Base-by-base conservation (phyloP, 2,329 filamentous ascomycete species). In the Phialophora chinensis region DNA sequence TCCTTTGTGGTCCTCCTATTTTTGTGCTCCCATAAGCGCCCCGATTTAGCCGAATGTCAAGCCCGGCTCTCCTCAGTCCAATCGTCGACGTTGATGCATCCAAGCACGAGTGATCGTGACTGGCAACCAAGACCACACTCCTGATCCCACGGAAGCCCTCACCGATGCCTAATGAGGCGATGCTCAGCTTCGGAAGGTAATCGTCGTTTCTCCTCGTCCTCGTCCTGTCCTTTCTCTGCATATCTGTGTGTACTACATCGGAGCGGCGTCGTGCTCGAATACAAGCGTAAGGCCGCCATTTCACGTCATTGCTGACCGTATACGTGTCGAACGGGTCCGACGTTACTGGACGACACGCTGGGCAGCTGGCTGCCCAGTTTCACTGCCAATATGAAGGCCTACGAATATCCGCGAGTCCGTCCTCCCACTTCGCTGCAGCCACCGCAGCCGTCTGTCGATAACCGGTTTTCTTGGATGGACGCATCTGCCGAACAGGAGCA, bases 361-460 rank as follows among this genome's bases (percentile, higher is more conserved):
- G 59, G 60, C 68, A 65, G 62, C 64, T 49, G 63, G 59, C 66
- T 65, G 57, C 61, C 63, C 31, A 25, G 12, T 23, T 57, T 47
- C 33, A 25, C 31, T 47, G 57, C n/a, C 44, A 57, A 65, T 11
- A 70, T 70, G 68, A 70, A 70, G 44, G 35, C 27, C 60, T 69
- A 69, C 38, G 66, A 71, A 60, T 71, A 71, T 62, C 69, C 69
- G 60, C 69, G 64, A 60, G 69, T 71, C 12, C 65, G 63, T 25
- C 68, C 68, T 55, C 68, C 65, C 14, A 66, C 68, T 27, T 68
- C 68, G 17, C 49, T 67, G 33, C 66, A 52, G 25, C 52, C 62
- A 42, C 67, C 63, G 49, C 67, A 66, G 56, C 54, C 25, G 50
- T 50, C 67, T 11, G 12, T 31, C 38, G 60, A 52, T 25, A 52